Evolutionary conservation across 2,329 filamentous ascomycete genomes (phyloP), one percentile per base, ranked within the genome.

Genomic region (Cercospora sp.): DNA sequence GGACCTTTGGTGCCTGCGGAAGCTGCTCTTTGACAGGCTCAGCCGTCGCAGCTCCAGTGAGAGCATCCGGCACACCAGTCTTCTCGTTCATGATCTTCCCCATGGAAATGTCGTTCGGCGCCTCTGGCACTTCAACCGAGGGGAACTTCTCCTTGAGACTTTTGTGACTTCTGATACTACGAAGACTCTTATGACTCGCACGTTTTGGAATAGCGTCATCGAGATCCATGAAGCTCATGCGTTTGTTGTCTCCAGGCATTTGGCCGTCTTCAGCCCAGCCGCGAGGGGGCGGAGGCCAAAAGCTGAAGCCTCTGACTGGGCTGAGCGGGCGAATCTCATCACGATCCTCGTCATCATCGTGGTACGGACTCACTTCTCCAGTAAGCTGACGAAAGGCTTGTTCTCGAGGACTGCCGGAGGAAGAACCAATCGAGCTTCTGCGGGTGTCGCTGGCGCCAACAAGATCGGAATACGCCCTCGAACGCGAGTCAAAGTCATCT

Each of bases 221-320:
- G 2, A 70, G 67, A 34, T 70, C 67, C 65, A 69, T 70, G 61
- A 72, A 70, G 61, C 70, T 72, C 40, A 55, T 61, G n/a, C 65
- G 70, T 21, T 67, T 59, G n/a, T 45, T 53, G 9, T 57, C 62
- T 30, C 1, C 53, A 16, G 2, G 3, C 2, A 59, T 10, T 4
- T 66, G 63, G 5, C 40, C 51, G 37, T 59, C 24, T 18, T 45
- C 59, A 8, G 43, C 43, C 49, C 34, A 65, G 34, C 51, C 49
- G 3, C 30, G 32, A 58, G 34, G 53, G 24, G 62, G 51, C 4
- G 37, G 53, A 45, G 53, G 32, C 62, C 62, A 65, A 32, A 37
- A 26, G 37, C 26, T 63, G 43, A 51, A n/a, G 30, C 62, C 16
- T 63, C 65, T 51, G 45, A 57, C 18, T 30, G 68, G 32, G 24